A percentile compares a stretch with the other conserved stretches of the same genome.
phyloP scores from a whole-genome alignment of 2,329 filamentous ascomycete species.

The Diplocarpon rosae region DNA sequence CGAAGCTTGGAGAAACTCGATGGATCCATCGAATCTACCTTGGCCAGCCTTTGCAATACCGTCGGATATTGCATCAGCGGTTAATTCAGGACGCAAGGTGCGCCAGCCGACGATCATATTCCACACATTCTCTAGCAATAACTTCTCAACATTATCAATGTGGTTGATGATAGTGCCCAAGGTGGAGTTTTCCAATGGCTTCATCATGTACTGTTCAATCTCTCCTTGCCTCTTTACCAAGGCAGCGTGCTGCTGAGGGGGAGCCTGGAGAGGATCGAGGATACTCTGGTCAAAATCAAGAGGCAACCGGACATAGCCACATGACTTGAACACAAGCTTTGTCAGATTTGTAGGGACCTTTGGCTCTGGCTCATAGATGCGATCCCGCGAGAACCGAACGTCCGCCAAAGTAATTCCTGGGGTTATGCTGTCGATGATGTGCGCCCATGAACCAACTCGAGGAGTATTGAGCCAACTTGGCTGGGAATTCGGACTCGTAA shows the following conservation, averaged over 20 bases:
- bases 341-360: constrained; percentile 14
- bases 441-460: constrained; percentile 36
- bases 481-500: constrained; percentile 3
- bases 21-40: constrained; percentile 23
- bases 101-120: constrained; percentile 20
- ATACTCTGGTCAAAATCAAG: constrained; percentile 25
- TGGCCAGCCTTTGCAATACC: constrained; percentile 19
- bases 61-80: constrained; percentile 17
- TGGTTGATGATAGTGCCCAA: constrained; percentile 22
- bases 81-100: constrained; percentile 4
- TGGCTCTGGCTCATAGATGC: constrained; percentile 20
- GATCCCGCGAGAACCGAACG: constrained; percentile 29
- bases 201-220: constrained; percentile 25
- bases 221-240: constrained; percentile 19
- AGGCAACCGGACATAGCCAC: constrained; percentile 24
- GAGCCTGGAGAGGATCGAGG: constrained; percentile 10
- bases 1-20: constrained; percentile 11
- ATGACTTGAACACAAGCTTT: constrained; percentile 23
- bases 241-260: constrained; percentile 7
- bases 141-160: constrained; percentile 15
- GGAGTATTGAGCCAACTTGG: constrained; percentile 29
- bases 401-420: constrained; percentile 35
- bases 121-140: constrained; percentile 22
- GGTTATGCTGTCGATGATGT: constrained; percentile 38
- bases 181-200: constrained; percentile 15